Evolutionary conservation across 1,284 basidiomycete species (phyloP).

Genomic region (Moesziomyces aphidis): DNA sequence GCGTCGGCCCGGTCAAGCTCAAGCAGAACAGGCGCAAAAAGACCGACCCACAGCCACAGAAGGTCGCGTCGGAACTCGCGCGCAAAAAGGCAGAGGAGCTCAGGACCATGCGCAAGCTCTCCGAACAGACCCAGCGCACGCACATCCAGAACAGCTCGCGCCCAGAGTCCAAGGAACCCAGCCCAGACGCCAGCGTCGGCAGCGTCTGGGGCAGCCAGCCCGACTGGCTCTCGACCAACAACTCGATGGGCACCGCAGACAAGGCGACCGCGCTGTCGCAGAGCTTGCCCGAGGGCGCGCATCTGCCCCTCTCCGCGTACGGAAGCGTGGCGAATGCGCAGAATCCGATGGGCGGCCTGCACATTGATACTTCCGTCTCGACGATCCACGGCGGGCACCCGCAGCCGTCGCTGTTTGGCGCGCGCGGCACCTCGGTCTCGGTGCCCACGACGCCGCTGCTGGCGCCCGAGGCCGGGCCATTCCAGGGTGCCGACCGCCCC

Average conservation of each 20-base stretch:
- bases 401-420: slow-evolving; percentile 34
- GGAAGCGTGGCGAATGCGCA: slow-evolving; percentile 15
- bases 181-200: slow-evolving; percentile 28
- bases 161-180: slow-evolving; percentile 29
- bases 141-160: slow-evolving; percentile 38
- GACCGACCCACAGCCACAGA: slow-evolving; percentile 38
- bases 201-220: slow-evolving; percentile 22
- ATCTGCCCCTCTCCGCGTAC: slow-evolving; percentile 29
- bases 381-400: slow-evolving; percentile 11
- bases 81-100: slow-evolving; percentile 47
- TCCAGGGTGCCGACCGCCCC: slow-evolving; percentile 32
- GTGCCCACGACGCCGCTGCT: slow-evolving; percentile 43
- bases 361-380: slow-evolving; percentile 30
- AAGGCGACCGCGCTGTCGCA: slow-evolving; percentile 6
- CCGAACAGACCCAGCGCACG: slow-evolving; percentile 47
- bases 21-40: slow-evolving; percentile 45
- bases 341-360: slow-evolving; percentile 7
- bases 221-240: slow-evolving; percentile 30
- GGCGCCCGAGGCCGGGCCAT: slow-evolving; percentile 32
- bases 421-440: slow-evolving; percentile 33
- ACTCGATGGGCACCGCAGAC: slow-evolving; percentile 16
- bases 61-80: slow-evolving; percentile 40
- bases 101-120: slow-evolving; percentile 33
- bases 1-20: slow-evolving; percentile 21
- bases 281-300: slow-evolving; percentile 35